Conservation (phyloP, 2,329 filamentous ascomycete genomes). For the Penicillium concentricum region DNA sequence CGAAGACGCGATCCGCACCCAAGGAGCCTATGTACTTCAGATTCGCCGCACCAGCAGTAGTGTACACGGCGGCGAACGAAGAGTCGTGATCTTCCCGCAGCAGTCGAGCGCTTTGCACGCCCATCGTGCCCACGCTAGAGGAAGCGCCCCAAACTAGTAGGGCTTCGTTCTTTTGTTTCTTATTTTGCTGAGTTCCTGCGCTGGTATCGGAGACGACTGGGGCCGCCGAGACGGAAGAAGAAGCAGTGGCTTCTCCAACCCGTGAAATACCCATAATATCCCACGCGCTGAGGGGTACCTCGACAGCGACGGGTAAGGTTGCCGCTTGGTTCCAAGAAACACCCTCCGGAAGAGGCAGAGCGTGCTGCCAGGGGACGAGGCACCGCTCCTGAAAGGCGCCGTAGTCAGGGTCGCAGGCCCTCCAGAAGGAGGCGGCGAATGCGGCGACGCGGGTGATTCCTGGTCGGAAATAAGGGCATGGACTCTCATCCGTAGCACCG, state of each 20-base stretch:
- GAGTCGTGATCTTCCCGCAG: slow-evolving; percentile 36
- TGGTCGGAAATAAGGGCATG: slow-evolving; percentile 24
- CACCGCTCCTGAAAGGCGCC: slow-evolving; percentile 49
- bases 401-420: slow-evolving; percentile 46
- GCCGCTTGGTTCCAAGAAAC: slow-evolving; percentile 45
- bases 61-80: slow-evolving; percentile 43
- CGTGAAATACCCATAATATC: slow-evolving; percentile 38
- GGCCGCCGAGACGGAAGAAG: slow-evolving; percentile 3
- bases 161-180: slow-evolving; percentile 27
- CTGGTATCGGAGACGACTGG: background rate
- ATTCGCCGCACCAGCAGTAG: slow-evolving; percentile 40
- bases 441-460: slow-evolving; percentile 43
- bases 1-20: slow-evolving; percentile 42
- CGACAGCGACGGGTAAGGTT: slow-evolving; percentile 40
- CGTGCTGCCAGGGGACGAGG: slow-evolving; percentile 46
- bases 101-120: slow-evolving; percentile 42
- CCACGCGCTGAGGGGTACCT: slow-evolving; percentile 43
- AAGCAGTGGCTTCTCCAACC: slow-evolving; percentile 10
- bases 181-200: background rate
- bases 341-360: slow-evolving; percentile 31
- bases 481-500: slow-evolving; percentile 4
- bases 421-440: slow-evolving; percentile 45
- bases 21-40: slow-evolving; percentile 31
- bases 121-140: slow-evolving; percentile 49
- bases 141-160: slow-evolving; percentile 49